Evolutionary conservation across 2,329 filamentous ascomycete genomes (phyloP).

Genomic region (Epichloe baconii): DNA sequence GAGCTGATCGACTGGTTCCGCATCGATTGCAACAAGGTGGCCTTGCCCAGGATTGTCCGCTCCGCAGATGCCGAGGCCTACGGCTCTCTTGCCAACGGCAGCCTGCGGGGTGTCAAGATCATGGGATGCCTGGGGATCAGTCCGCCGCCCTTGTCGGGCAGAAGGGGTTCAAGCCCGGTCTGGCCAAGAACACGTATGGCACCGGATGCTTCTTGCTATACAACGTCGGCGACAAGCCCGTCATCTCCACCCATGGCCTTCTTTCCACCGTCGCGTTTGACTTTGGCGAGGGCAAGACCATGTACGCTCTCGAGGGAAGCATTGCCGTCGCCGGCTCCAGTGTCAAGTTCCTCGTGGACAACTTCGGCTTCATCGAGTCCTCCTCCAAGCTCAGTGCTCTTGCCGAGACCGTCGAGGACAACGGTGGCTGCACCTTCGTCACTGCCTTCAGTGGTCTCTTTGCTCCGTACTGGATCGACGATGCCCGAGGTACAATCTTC

Average conservation of each 20-base stretch:
- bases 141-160: slow-evolving; percentile 71
- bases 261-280: slow-evolving; percentile 68
- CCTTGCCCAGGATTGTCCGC: slow-evolving; percentile 63
- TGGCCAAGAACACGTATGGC: slow-evolving; percentile 77
- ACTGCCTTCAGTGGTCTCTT: slow-evolving; percentile 73
- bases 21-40: slow-evolving; percentile 54
- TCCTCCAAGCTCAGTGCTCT: slow-evolving; percentile 31
- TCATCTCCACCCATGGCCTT: slow-evolving; percentile 65
- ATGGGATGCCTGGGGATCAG: slow-evolving; percentile 73
- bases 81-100: slow-evolving; percentile 47
- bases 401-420: slow-evolving; percentile 45
- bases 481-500: slow-evolving; percentile 68
- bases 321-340: slow-evolving; percentile 67
- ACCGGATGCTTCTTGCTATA: slow-evolving; percentile 78
- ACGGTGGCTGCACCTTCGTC: slow-evolving; percentile 64
- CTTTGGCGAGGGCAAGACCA: slow-evolving; percentile 51
- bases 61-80: slow-evolving; percentile 60
- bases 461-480: slow-evolving; percentile 76
- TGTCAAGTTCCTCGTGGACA: slow-evolving; percentile 54
- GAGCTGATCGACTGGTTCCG: slow-evolving; percentile 63
- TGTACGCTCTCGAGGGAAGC: slow-evolving; percentile 66
- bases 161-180: slow-evolving; percentile 61
- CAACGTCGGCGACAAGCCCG: slow-evolving; percentile 67
- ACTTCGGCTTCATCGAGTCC: slow-evolving; percentile 40
- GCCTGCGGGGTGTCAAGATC: slow-evolving; percentile 54